Conservation (phyloP, 2,329 filamentous ascomycete genomes). For the Phyllosticta citrichinensis region DNA sequence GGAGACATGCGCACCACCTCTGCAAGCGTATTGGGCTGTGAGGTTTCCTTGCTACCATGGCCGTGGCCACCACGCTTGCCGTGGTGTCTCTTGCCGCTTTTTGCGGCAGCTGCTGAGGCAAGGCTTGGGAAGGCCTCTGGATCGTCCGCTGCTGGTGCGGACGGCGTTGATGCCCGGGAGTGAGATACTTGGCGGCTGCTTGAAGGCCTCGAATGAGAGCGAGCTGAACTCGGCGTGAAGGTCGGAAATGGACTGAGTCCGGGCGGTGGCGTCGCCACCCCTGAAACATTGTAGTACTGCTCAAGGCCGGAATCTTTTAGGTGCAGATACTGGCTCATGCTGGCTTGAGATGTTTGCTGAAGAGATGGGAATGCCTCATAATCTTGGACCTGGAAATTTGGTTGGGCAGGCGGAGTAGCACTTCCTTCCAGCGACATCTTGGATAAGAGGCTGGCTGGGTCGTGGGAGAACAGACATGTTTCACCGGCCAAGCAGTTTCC, state of each 20-base stretch:
- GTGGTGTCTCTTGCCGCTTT: conserved; percentile 82
- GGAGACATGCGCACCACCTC: conserved; percentile 95
- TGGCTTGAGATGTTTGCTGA: conserved; percentile 37
- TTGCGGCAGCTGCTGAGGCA: conserved; percentile 60
- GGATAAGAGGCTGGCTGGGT: conserved; percentile 76
- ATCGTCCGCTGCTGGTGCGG: conserved; percentile 75
- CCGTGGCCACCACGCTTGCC: conserved; percentile 81
- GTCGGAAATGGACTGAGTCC: conserved; percentile 55
- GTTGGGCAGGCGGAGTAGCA: conserved; percentile 53
- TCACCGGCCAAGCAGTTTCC: conserved; percentile 91
- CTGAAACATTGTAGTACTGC: conserved; percentile 29
- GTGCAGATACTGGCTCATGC: conserved; percentile 27
- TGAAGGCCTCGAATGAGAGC: conserved; percentile 69
- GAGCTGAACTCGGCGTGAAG: conserved; percentile 48
- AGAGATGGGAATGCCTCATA: conserved; percentile 77
- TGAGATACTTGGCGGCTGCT: conserved; percentile 58
- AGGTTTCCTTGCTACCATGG: conserved; percentile 40
- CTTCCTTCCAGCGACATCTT: conserved; percentile 65
- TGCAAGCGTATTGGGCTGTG: conserved; percentile 63
- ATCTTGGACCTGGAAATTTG: conserved; percentile 70
- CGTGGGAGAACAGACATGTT: conserved; percentile 94
- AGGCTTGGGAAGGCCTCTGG: conserved; percentile 91
- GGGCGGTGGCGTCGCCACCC: conserved; percentile 50
- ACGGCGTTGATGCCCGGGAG: conserved; percentile 50
- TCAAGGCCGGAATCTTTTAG: conserved; percentile 32